phyloP scores from a whole-genome alignment of 2,329 filamentous ascomycete genomes.

The Fusarium graminum region DNA sequence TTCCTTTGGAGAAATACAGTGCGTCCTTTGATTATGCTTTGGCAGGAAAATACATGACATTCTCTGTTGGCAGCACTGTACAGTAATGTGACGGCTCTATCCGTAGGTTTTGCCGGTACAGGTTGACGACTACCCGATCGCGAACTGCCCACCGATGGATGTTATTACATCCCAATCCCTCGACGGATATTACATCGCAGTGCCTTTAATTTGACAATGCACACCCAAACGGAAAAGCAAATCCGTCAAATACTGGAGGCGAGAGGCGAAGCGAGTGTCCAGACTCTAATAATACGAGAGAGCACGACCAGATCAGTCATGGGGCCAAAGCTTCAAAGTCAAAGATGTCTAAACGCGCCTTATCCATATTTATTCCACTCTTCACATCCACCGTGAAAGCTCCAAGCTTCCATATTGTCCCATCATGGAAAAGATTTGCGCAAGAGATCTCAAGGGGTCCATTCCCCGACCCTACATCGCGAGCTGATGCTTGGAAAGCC shows the following conservation, averaged over 20 bases:
- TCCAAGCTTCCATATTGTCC: conserved; percentile 23
- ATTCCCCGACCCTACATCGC: conserved; percentile 31
- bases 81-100: background rate
- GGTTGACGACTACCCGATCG: conserved; percentile 1
- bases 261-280: background rate
- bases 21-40: conserved; percentile 16
- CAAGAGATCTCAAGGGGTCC: conserved; percentile 36
- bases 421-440: conserved; percentile 44
- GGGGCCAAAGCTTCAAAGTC: conserved; percentile 7
- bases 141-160: conserved; percentile 14
- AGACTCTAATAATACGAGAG: background rate
- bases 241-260: conserved; percentile 30
- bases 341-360: conserved; percentile 19
- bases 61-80: conserved; percentile 1
- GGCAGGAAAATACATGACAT: conserved; percentile 33
- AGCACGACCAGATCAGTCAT: conserved; percentile 13
- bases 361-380: conserved; percentile 38
- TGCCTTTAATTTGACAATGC: conserved; percentile 18
- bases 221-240: conserved; percentile 22
- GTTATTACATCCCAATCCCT: conserved; percentile 11
- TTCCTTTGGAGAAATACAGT: conserved; percentile 19
- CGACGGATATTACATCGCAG: conserved; percentile 2
- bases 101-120: background rate
- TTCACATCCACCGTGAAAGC: conserved; percentile 31
- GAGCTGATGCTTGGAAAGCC: conserved; percentile 22